Evolutionary conservation across 2,329 filamentous ascomycete genomes (phyloP), one percentile per base, ranked within the genome.

Genomic region (Apiospora hydei): DNA sequence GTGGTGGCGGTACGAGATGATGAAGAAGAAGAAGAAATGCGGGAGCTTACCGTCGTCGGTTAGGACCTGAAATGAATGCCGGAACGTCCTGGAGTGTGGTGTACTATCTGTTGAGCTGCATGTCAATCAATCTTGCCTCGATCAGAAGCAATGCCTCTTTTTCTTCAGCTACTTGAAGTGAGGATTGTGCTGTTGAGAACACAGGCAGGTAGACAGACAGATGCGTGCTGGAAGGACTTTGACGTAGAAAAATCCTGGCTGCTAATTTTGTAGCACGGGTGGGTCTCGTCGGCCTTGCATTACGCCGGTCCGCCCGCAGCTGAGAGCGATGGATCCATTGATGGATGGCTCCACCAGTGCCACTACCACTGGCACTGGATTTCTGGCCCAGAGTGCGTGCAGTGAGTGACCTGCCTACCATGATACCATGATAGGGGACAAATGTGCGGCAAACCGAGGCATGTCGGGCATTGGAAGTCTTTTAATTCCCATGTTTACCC

Each of bases 231-330:
- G 53, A 61, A 21, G 16, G 30, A 26, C 57, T 64, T n/a, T 41
- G 57, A 24, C 41, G 57, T 41, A 41, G 57, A 41, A 64, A 64
- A 61, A 61, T 61, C 53, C 53, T 34, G 53, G 53, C 26, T 34
- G 16, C 53, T 64, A 34, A 64, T 64, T 64, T 64, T 64, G 21
- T 41, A 41, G 34, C 57, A 11, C 24, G 57, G 13, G 57, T 64
- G 57, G 57, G 57, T 18, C 34, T n/a, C 21, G 21, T 64, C 57
- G 57, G 57, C 57, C 21, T 41, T 64, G 34, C 34, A 64, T 64
- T 64, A 64, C 30, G 57, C 57, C 57, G 57, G 57, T 41, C 34
- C 57, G 57, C 34, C 21, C 57, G 34, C 34, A 64, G 57, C 57
- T 64, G 57, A 38, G 18, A 64, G 18, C 26, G 13, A 26, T 14